Evolutionary conservation across 768 basidiomycete genomes (phyloP), one percentile per base, ranked within the genome.

Genomic region (Kwoniella sp.): DNA sequence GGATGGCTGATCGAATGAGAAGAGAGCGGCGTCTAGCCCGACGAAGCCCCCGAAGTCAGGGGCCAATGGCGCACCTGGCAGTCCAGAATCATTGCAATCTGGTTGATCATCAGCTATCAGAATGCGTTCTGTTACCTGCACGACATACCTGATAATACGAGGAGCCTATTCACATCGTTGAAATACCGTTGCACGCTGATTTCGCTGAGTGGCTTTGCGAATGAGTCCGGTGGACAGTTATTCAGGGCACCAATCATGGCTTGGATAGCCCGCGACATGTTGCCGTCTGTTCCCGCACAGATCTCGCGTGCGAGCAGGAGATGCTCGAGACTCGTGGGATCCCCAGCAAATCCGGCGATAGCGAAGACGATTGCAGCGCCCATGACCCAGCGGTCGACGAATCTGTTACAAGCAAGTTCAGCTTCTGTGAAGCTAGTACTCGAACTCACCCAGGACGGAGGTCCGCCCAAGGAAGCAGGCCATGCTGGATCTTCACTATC

Each of bases 321-420:
- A 10, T 37, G 10, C 15, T 55, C 33, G 15, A 4, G 40, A 19
- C 17, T 44, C 10, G 3, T 15, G 8, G 17, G 17, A 19, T 9
- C 19, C 7, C 21, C 33, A 22, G 17, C 21, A 2, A 61, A n/a
- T 5, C 40, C 17, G 36, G 58, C 48, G 4, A 63, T 40, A 10
- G 66, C 57, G 27, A 63, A 22, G 51, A 67, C 60, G 15, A 59
- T 48, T 22, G 52, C 51, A 3, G 61, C 30, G 2, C 61, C 61
- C 8, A 67, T 51, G 27, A 67, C 55, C 66, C 66, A 67, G 12
- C 60, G 60, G 29, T 26, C 54, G 15, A 67, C 51, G 36, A 67
- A 67, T 3, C 62, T 67, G 21, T 17, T 13, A 25, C n/a, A n/a
- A n/a, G n/a, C n/a, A 50, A 7, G 27, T 26, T 47, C 27, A 48